phyloP scores from a whole-genome alignment of 2,329 filamentous ascomycete genomes.

The Penicillium vulpinum region DNA sequence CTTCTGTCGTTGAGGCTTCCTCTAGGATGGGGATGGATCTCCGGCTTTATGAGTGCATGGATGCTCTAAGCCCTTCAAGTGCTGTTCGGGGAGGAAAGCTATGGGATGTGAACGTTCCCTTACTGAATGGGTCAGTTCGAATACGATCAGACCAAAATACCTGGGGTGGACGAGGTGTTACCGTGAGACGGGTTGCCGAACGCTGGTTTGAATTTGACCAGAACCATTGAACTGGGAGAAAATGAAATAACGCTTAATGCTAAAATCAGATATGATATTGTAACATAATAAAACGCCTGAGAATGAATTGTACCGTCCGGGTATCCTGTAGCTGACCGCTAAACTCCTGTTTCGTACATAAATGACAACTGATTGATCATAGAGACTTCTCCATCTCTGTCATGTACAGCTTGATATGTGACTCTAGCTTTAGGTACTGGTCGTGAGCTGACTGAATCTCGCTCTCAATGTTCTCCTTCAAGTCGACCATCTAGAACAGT shows the following conservation, averaged over 20 bases:
- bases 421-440: constrained; percentile 96
- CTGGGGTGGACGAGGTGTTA: constrained; percentile 61
- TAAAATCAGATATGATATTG: constrained; percentile 8
- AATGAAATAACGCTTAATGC: constrained; percentile 10
- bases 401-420: constrained; percentile 95
- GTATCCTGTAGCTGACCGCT: constrained; percentile 42
- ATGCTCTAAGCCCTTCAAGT: constrained; percentile 31
- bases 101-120: constrained; percentile 57
- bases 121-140: constrained; percentile 60
- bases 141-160: constrained; percentile 50
- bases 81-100: constrained; percentile 33
- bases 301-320: constrained; percentile 34
- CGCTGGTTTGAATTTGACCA: constrained; percentile 65
- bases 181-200: constrained; percentile 57
- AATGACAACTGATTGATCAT: constrained; percentile 29
- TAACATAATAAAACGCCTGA: constrained; percentile 28
- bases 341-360: constrained; percentile 40
- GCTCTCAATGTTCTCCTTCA: constrained; percentile 96
- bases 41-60: constrained; percentile 44
- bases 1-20: constrained; percentile 41
- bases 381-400: constrained; percentile 97
- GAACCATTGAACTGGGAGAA: constrained; percentile 20
- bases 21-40: constrained; percentile 33
- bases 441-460: constrained; percentile 89
- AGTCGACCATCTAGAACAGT: constrained; percentile 76